Evolutionary conservation across 2,329 filamentous ascomycete species (phyloP), one percentile per base, ranked within the genome.

Genomic region (Ascocoryne sarcoides): DNA sequence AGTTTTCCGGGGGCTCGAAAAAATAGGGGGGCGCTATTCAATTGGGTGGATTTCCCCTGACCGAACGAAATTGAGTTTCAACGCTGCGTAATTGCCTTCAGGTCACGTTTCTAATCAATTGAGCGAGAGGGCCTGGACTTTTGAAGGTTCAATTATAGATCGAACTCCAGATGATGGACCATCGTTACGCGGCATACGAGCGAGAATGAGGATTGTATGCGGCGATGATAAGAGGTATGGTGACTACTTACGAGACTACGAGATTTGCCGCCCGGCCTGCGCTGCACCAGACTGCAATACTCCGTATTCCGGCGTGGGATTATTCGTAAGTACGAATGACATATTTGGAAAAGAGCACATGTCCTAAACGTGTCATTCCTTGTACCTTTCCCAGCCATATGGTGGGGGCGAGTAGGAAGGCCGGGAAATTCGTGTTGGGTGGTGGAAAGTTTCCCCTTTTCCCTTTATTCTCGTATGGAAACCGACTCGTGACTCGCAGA

Each of bases 41-140:
- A n/a, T 12, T 26, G 23, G 23, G 23, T 26, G 23, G 12, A 26
- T 26, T 7, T 26, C 12, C 12, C 7, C 12, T n/a, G n/a, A n/a
- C n/a, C n/a, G n/a, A n/a, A n/a, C n/a, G n/a, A 26, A 26, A 26
- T 26, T 26, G 23, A 12, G 23, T 26, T 1, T 19, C 23, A 26
- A 26, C 12, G 40, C 41, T 36, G 40, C 37, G 28, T 23, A 36
- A 30, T 41, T 36, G 44, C 38, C 37, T 42, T 21, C 31, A 36
- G 35, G 18, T 43, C 47, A 50, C 47, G 43, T 50, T 47, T 40
- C 20, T 26, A 37, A 41, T 48, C 47, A 42, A 50, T 50, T 47
- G 47, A 42, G 36, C n/a, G 39, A 37, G 41, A 50, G 37, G n/a
- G 10, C n/a, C n/a, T n/a, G n/a, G n/a, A n/a, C n/a, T n/a, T n/a